Evolutionary conservation across 371 early-diverging fungal genomes (phyloP).

Genomic region (Smittium mucronatum): DNA sequence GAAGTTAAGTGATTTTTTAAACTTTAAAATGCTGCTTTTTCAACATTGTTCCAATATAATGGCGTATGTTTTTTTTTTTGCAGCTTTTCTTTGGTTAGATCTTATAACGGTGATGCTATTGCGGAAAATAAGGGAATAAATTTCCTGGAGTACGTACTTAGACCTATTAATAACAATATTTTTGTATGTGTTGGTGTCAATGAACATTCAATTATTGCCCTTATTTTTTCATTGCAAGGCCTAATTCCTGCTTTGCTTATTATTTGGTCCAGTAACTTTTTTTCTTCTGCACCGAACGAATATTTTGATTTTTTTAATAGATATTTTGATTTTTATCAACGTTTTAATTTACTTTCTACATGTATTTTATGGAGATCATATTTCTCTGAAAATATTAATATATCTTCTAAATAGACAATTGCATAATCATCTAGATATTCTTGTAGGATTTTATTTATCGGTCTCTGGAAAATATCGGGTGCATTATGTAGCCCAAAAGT

Average conservation of each 20-base stretch:
- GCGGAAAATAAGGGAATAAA: conserved; percentile 20
- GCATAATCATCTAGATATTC: conserved; percentile 29
- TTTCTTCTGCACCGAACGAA: conserved; percentile 22
- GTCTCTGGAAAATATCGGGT: conserved; percentile 32
- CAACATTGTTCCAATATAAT: neutral
- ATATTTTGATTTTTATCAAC: conserved; percentile 25
- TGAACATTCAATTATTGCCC: conserved; percentile 26
- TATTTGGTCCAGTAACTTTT: conserved; percentile 35
- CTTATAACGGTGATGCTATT: conserved; percentile 22
- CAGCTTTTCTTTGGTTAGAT: neutral
- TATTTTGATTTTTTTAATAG: conserved; percentile 39
- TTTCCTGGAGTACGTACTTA: conserved; percentile 24
- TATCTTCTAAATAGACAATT: conserved; percentile 43
- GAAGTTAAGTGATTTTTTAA: neutral
- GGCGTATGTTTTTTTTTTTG: neutral
- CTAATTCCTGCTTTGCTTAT: conserved; percentile 25
- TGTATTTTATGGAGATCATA: conserved; percentile 34
- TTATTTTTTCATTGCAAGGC: conserved; percentile 23
- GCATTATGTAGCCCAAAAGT: conserved; percentile 39
- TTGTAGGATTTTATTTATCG: conserved; percentile 30
- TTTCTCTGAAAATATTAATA: conserved; percentile 38
- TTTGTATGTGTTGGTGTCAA: conserved; percentile 19
- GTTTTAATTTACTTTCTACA: conserved; percentile 23
- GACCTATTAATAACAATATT: conserved; percentile 28
- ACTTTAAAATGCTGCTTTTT: neutral